These are phyloP conservation scores for Lyophyllum decastes DNA, from an alignment of 768 basidiomycete genomes.

Conservation along the genomic window DNA sequence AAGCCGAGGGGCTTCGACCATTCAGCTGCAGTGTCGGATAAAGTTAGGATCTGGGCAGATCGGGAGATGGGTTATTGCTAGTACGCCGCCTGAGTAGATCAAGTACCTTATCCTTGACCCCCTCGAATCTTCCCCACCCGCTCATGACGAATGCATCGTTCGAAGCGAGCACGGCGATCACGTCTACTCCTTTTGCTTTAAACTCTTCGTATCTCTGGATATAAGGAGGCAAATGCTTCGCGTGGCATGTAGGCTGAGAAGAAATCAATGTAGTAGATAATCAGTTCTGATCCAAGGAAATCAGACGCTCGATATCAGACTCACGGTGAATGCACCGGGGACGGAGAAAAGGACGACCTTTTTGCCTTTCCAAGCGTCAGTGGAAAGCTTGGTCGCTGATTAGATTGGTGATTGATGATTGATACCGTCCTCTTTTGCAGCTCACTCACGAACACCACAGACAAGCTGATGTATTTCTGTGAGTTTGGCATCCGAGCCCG, in stretches of 20 bases:
- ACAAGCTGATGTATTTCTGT: conserved; percentile 39
- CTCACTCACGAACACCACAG: conserved; percentile 64
- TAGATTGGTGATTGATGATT: conserved; percentile 6
- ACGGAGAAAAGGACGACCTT: conserved; percentile 79
- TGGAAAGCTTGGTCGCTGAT: conserved; percentile 54
- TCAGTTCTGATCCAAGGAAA: not conserved
- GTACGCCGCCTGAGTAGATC: not conserved
- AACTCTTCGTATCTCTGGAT: conserved; percentile 71
- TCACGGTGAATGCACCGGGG: conserved; percentile 80
- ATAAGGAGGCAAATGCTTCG: conserved; percentile 64
- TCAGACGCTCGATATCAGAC: conserved; percentile 19
- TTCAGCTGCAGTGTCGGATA: conserved; percentile 54
- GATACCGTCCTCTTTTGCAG: not conserved
- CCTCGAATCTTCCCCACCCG: conserved; percentile 60
- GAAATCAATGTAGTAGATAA: conserved; percentile 29
- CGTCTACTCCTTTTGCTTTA: conserved; percentile 76
- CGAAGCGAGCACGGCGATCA: conserved; percentile 71
- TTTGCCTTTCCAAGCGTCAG: conserved; percentile 76
- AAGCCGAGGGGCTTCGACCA: conserved; percentile 62
- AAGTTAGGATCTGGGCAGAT: conserved; percentile 50
- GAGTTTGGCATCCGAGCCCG: not conserved
- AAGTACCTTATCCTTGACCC: conserved; percentile 65
- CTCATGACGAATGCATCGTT: conserved; percentile 82
- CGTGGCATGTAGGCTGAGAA: conserved; percentile 64
- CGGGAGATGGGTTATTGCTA: not conserved